phyloP scores from a whole-genome alignment of 306 rosid genomes.

The Vigna hirtella region DNA sequence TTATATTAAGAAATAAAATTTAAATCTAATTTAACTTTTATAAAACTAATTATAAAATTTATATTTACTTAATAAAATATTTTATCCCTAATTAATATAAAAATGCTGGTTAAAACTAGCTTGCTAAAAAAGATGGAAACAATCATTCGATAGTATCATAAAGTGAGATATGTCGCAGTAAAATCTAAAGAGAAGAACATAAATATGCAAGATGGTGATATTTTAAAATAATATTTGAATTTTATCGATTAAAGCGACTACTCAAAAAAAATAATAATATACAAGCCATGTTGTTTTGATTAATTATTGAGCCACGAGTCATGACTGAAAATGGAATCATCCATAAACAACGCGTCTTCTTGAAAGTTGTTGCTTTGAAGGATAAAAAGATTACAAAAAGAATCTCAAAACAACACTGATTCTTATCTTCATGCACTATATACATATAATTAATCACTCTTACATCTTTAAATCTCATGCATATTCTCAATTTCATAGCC shows the following conservation, averaged over 20 bases:
- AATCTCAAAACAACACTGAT: not conserved
- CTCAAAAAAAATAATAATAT: not conserved
- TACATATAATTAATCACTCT: not conserved
- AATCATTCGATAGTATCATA: not conserved
- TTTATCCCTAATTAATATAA: no score
- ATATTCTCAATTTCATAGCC: not conserved
- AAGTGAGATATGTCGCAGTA: constrained; percentile 9
- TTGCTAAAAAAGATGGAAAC: constrained; percentile 8
- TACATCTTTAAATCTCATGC: not conserved
- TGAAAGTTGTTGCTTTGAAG: not conserved
- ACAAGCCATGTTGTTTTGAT: constrained; percentile 19
- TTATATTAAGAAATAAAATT: no score
- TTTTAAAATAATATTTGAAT: not conserved
- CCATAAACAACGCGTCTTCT: not conserved
- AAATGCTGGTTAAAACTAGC: not conserved
- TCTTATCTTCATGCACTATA: not conserved
- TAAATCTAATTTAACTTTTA: no score
- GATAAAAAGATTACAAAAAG: constrained; percentile 2
- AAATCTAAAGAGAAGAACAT: not conserved
- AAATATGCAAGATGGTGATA: not conserved
- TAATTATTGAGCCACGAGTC: not conserved
- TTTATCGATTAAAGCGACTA: not conserved
- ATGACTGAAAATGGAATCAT: not conserved
- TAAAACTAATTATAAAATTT: no score
- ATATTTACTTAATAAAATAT: no score